These are phyloP conservation scores for Seiridium cupressi DNA, from an alignment of 2,329 filamentous ascomycete species.

Conservation along the genomic window DNA sequence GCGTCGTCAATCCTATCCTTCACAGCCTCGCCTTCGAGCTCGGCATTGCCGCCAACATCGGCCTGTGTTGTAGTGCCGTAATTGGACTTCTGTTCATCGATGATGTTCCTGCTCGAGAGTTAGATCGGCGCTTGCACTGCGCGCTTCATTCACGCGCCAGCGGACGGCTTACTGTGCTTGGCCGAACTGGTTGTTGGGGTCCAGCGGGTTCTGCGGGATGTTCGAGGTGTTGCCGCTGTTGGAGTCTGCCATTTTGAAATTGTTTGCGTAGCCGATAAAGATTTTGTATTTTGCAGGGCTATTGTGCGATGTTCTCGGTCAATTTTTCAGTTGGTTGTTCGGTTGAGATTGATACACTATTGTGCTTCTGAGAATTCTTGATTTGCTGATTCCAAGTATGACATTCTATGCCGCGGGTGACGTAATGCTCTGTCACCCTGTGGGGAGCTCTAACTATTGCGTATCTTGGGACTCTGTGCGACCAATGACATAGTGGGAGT, in stretches of 20 bases:
- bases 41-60: slow-evolving; percentile 16
- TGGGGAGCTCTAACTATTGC: too few species aligned
- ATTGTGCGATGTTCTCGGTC: too few species aligned
- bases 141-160: not conserved
- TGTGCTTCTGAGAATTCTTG: too few species aligned
- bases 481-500: too few species aligned
- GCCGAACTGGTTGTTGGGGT: not conserved
- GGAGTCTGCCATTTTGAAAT: not conserved
- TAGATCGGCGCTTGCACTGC: not conserved
- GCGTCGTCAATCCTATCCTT: slow-evolving; percentile 30
- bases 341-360: too few species aligned
- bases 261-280: too few species aligned
- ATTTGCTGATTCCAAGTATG: too few species aligned
- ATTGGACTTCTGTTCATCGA: slow-evolving; percentile 19
- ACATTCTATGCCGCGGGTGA: too few species aligned
- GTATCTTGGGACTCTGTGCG: too few species aligned
- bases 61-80: slow-evolving; percentile 14
- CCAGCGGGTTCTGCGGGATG: not conserved
- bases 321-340: too few species aligned
- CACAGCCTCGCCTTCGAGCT: slow-evolving; percentile 18
- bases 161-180: not conserved
- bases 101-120: slow-evolving; percentile 17
- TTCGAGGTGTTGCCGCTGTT: not conserved
- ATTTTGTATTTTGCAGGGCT: too few species aligned
- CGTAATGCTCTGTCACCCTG: too few species aligned